Evolutionary conservation across 1,139 yeast species (phyloP).

Genomic region (Hanseniaspora uvarum): DNA sequence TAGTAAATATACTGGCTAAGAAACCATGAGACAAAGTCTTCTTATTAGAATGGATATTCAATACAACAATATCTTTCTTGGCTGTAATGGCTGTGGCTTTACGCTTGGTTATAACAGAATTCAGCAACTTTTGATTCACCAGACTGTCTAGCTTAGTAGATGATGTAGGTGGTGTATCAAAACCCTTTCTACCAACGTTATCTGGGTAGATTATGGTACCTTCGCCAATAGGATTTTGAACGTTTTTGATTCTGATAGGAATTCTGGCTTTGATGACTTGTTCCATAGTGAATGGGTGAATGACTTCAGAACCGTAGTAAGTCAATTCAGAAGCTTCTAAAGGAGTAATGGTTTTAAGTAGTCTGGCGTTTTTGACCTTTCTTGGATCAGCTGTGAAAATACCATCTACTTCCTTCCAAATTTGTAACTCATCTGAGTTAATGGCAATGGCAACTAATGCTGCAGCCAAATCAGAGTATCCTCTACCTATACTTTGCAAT

Average conservation of each 20-base stretch:
- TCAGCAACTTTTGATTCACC: neutral
- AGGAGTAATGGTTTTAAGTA: conserved; percentile 82
- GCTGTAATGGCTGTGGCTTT: conserved; percentile 97
- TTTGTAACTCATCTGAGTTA: conserved; percentile 85
- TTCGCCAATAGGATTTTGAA: conserved; percentile 76
- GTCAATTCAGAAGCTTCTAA: conserved; percentile 98
- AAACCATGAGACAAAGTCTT: conserved; percentile 91
- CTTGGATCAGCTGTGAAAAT: conserved; percentile 97
- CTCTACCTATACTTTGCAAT: conserved; percentile 86
- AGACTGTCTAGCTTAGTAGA: conserved; percentile 52
- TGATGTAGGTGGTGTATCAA: conserved; percentile 87
- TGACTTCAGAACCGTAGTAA: conserved; percentile 93
- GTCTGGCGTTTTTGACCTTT: conserved; percentile 81
- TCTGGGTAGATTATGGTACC: conserved; percentile 95
- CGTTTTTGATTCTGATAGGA: conserved; percentile 93
- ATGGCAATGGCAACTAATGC: conserved; percentile 90
- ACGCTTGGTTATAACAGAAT: conserved; percentile 32
- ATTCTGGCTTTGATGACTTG: conserved; percentile 93
- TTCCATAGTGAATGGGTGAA: conserved; percentile 98
- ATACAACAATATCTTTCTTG: conserved; percentile 80
- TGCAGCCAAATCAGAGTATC: conserved; percentile 95
- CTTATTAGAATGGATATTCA: conserved; percentile 87
- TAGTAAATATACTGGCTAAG: conserved; percentile 78
- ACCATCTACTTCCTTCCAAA: conserved; percentile 98
- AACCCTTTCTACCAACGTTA: conserved; percentile 73